Percentiles rank a stretch among this genome's conserved stretches.
phyloP scores from a whole-genome alignment of 2,329 filamentous ascomycete genomes.

The Epichloe hybrida region DNA sequence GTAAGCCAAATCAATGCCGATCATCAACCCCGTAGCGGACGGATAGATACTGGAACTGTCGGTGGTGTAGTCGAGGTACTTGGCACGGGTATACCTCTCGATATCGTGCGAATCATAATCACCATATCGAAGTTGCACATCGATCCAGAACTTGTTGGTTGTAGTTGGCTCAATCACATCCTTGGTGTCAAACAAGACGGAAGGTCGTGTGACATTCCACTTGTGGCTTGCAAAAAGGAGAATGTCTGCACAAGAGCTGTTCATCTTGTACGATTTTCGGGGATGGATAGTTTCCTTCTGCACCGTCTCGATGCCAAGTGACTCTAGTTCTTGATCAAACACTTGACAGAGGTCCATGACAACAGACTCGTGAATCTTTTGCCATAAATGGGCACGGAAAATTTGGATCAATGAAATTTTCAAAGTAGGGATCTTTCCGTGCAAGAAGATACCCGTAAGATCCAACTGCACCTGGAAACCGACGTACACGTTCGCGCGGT shows the following conservation, averaged over 20 bases:
- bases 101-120: slow-evolving; percentile 99
- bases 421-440: slow-evolving; percentile 94
- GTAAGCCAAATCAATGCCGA: slow-evolving; percentile 93
- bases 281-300: slow-evolving; percentile 99
- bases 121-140: slow-evolving; percentile 90
- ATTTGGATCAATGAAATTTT: slow-evolving; percentile 99
- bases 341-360: slow-evolving; percentile 99
- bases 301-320: slow-evolving; percentile 89
- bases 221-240: slow-evolving; percentile 89
- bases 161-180: slow-evolving; percentile 87
- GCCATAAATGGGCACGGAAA: slow-evolving; percentile 98
- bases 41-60: slow-evolving; percentile 99
- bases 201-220: slow-evolving; percentile 94
- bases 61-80: slow-evolving; percentile 97
- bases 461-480: slow-evolving; percentile 99
- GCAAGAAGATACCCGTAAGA: slow-evolving; percentile 95
- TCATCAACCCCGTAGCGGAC: slow-evolving; percentile 92
- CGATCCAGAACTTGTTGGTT: slow-evolving; percentile 98
- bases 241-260: slow-evolving; percentile 96
- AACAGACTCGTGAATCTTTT: slow-evolving; percentile 97
- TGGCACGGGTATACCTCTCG: slow-evolving; percentile 91
- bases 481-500: slow-evolving; percentile 93
- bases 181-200: slow-evolving; percentile 89
- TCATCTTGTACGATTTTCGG: slow-evolving; percentile 99
- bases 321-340: slow-evolving; percentile 93